Evolutionary conservation across 495 filamentous ascomycete genomes (phyloP).

Genomic region (Hypomontagnella submonticulosa): DNA sequence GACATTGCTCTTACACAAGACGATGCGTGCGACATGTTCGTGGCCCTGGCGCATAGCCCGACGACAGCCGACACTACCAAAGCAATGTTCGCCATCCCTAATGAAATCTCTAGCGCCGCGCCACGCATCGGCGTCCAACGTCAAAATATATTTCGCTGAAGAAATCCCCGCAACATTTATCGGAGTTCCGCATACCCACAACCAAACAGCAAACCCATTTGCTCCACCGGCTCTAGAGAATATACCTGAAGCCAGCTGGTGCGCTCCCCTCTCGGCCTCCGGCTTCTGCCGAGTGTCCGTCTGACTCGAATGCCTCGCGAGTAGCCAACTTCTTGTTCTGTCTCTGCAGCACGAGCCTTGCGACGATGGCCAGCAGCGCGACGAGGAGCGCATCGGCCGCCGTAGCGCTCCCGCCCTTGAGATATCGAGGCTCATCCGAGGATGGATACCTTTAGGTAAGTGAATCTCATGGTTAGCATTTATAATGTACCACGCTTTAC

Average conservation of each 20-base stretch:
- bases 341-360: slow-evolving; percentile 57
- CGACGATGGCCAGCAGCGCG: slow-evolving; percentile 53
- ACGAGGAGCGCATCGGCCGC: slow-evolving; percentile 60
- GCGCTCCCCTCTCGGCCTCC: not conserved
- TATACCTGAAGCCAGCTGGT: slow-evolving; percentile 44
- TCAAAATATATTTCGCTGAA: not conserved
- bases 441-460: slow-evolving; percentile 48
- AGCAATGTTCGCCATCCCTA: not conserved
- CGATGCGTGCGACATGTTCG: no score
- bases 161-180: no score
- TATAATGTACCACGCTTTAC: not conserved
- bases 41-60: not conserved
- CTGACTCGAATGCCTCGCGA: slow-evolving; percentile 47
- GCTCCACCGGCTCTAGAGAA: slow-evolving; percentile 23
- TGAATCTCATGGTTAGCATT: slow-evolving; percentile 12
- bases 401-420: slow-evolving; percentile 55
- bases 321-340: slow-evolving; percentile 64
- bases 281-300: slow-evolving; percentile 6
- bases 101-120: not conserved
- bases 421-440: slow-evolving; percentile 62
- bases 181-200: no score
- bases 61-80: not conserved
- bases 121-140: not conserved
- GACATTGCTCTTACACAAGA: no score
- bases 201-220: not conserved